Percentiles rank a stretch among this genome's conserved stretches.
These are phyloP conservation scores for Pyricularia grisea DNA, from an alignment of 2,329 filamentous ascomycete genomes.

Conservation along the genomic window DNA sequence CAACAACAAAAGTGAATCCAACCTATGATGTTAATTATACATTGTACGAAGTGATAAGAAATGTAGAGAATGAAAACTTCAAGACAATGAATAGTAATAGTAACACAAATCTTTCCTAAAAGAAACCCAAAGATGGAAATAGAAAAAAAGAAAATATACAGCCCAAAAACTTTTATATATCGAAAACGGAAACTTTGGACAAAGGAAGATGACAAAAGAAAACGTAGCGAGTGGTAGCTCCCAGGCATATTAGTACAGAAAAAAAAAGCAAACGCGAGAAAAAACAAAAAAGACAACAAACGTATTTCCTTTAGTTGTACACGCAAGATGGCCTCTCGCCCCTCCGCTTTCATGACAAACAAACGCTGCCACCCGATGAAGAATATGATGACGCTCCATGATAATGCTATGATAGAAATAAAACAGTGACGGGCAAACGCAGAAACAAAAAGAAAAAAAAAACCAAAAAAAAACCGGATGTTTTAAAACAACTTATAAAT, in stretches of 20 bases:
- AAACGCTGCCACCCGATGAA: not conserved
- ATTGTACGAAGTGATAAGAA: not conserved
- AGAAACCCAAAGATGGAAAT: not conserved
- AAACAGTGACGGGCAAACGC: not conserved
- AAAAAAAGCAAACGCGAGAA: constrained; percentile 3
- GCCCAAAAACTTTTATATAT: not conserved
- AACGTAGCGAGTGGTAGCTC: not conserved
- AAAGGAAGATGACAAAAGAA: not conserved
- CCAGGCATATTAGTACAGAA: not conserved
- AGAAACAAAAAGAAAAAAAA: not conserved
- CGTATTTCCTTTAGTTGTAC: not conserved
- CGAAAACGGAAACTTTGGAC: not conserved
- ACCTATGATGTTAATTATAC: not conserved
- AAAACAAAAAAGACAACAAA: constrained; percentile 1
- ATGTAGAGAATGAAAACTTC: not conserved
- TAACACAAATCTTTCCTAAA: not conserved
- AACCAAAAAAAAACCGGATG: not conserved
- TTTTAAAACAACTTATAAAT: not conserved
- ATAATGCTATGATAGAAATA: not conserved
- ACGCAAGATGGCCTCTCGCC: not conserved
- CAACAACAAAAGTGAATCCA: not conserved
- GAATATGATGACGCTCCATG: not conserved
- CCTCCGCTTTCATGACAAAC: not conserved
- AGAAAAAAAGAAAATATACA: not conserved
- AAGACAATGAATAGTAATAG: not conserved